phyloP scores from a whole-genome alignment of 1,284 basidiomycete genomes.

The Apiotrichum sp. region DNA sequence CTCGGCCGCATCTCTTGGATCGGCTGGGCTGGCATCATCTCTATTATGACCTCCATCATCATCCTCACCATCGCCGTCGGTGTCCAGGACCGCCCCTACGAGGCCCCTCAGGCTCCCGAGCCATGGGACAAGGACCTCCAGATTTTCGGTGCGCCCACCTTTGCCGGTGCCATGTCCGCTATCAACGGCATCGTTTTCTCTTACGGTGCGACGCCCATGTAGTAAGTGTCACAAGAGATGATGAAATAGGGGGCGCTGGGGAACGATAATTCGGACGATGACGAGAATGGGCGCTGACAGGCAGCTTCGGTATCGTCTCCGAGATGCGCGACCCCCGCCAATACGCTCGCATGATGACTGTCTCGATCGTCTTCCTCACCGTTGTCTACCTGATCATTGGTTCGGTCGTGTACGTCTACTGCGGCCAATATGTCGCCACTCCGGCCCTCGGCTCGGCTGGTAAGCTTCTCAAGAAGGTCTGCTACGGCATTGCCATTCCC shows the following conservation, averaged over 20 bases:
- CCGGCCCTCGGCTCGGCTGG: slow-evolving; percentile 46
- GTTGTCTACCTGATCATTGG: slow-evolving; percentile 30
- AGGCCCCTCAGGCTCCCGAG: slow-evolving; percentile 18
- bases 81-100: slow-evolving; percentile 34
- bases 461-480: slow-evolving; percentile 36
- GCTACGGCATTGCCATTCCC: slow-evolving; percentile 41
- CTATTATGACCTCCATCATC: slow-evolving; percentile 38
- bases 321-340: slow-evolving; percentile 40
- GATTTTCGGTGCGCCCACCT: slow-evolving; percentile 27
- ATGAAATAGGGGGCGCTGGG: too few species aligned
- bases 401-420: slow-evolving; percentile 16
- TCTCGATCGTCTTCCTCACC: slow-evolving; percentile 28
- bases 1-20: slow-evolving; percentile 42
- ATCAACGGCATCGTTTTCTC: slow-evolving; percentile 34
- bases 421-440: slow-evolving; percentile 16
- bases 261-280: neutral
- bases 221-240: slow-evolving; percentile 1
- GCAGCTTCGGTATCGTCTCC: slow-evolving; percentile 32
- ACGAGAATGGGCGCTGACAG: neutral
- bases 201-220: slow-evolving; percentile 33
- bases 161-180: slow-evolving; percentile 31
- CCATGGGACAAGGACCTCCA: slow-evolving; percentile 33
- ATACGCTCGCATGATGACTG: slow-evolving; percentile 28
- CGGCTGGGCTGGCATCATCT: slow-evolving; percentile 38
- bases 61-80: slow-evolving; percentile 45